These are phyloP conservation scores for Sophora flavescens DNA, from an alignment of 306 rosid species.

Conservation along the genomic window DNA sequence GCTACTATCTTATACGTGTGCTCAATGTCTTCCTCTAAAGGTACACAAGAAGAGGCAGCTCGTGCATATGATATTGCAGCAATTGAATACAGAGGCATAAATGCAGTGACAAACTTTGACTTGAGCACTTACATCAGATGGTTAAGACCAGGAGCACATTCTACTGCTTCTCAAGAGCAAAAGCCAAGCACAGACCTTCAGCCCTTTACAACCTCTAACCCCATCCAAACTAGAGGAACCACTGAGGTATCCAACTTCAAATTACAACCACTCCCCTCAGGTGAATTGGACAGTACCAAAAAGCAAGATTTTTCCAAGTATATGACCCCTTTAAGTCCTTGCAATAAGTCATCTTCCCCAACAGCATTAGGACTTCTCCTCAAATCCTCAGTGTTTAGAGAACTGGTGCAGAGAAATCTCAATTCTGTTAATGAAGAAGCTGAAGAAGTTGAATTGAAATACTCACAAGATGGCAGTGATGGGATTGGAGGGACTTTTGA, in stretches of 20 bases:
- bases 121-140: slow-evolving; percentile 81
- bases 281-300: slow-evolving; percentile 45
- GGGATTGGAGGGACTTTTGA: slow-evolving; percentile 47
- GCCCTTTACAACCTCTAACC: slow-evolving; percentile 39
- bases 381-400: slow-evolving; percentile 74
- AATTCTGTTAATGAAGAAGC: slow-evolving; percentile 45
- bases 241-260: slow-evolving; percentile 43
- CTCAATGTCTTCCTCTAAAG: slow-evolving; percentile 47
- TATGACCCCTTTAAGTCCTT: slow-evolving; percentile 51
- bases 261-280: slow-evolving; percentile 45
- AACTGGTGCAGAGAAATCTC: slow-evolving; percentile 67
- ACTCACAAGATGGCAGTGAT: slow-evolving; percentile 37
- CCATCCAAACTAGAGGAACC: slow-evolving; percentile 43
- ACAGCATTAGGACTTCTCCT: slow-evolving; percentile 83
- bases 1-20: slow-evolving; percentile 24
- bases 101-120: slow-evolving; percentile 92
- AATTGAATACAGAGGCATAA: slow-evolving; percentile 87
- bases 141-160: slow-evolving; percentile 66
- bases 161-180: slow-evolving; percentile 51
- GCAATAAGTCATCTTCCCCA: slow-evolving; percentile 64
- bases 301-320: slow-evolving; percentile 42
- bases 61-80: slow-evolving; percentile 91
- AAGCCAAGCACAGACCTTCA: slow-evolving; percentile 43
- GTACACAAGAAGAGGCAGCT: slow-evolving; percentile 97
- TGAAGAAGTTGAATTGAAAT: slow-evolving; percentile 53